A percentile compares a stretch with the other conserved stretches of the same genome.
Evolutionary conservation across 495 filamentous ascomycete genomes (phyloP).

Genomic region (Talaromyces liani): DNA sequence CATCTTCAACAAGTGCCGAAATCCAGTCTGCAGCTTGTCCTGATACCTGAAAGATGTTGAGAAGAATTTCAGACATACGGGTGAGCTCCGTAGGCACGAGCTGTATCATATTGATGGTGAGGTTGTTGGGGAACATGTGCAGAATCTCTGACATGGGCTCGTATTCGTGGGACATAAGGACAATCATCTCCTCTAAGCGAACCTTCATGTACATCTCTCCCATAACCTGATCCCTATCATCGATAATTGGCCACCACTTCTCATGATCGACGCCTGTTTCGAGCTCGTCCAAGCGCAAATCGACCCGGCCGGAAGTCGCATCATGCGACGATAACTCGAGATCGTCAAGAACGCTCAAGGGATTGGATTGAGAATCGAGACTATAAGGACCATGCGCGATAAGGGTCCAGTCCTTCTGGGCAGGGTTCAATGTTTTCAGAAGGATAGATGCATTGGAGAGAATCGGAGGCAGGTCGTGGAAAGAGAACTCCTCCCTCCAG

Average conservation of each 20-base stretch:
- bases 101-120: conserved; percentile 79
- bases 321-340: conserved; percentile 49
- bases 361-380: conserved; percentile 34
- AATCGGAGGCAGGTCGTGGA: conserved; percentile 73
- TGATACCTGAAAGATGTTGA: conserved; percentile 96
- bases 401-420: conserved; percentile 47
- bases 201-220: conserved; percentile 85
- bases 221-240: conserved; percentile 62
- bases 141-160: conserved; percentile 75
- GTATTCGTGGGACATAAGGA: conserved; percentile 82
- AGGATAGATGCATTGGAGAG: conserved; percentile 74
- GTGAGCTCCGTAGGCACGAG: conserved; percentile 70
- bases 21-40: conserved; percentile 85
- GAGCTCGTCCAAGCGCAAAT: conserved; percentile 78
- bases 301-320: conserved; percentile 63
- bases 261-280: conserved; percentile 74
- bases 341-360: conserved; percentile 37
- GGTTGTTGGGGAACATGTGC: conserved; percentile 71
- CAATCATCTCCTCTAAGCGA: conserved; percentile 77
- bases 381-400: conserved; percentile 40
- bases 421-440: conserved; percentile 58
- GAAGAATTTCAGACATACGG: conserved; percentile 73
- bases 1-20: conserved; percentile 86
- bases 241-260: conserved; percentile 80
- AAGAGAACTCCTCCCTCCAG: conserved; percentile 90